Conservation (phyloP, 2,329 filamentous ascomycete genomes). For the Emericellopsis cladophorae region DNA sequence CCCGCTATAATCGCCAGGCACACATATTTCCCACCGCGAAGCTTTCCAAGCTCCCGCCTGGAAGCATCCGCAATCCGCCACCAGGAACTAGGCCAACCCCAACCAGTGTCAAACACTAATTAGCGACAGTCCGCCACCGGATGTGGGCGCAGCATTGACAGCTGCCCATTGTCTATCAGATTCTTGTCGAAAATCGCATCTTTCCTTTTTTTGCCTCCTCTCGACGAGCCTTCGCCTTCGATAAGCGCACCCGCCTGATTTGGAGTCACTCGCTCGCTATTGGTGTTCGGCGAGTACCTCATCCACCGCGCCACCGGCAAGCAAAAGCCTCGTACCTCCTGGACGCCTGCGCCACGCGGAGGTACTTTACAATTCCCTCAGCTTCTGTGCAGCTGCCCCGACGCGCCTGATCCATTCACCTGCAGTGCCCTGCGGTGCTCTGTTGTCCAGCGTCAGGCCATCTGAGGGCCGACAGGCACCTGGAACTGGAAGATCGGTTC, state of each 20-base stretch:
- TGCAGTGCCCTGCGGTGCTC: not conserved
- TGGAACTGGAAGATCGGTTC: too few relatives aligned
- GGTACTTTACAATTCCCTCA: not conserved
- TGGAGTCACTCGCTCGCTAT: not conserved
- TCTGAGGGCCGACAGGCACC: too few relatives aligned
- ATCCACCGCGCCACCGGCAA: too few relatives aligned
- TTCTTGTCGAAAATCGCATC: too few relatives aligned
- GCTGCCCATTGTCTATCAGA: too few relatives aligned
- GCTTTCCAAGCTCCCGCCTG: too few relatives aligned
- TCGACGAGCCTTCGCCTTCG: not conserved
- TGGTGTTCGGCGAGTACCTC: not conserved
- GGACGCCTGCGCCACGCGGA: not conserved
- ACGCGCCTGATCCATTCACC: not conserved
- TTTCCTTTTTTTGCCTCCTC: not conserved
- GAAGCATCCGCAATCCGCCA: not conserved
- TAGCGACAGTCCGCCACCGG: too few relatives aligned
- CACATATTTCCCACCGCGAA: not conserved
- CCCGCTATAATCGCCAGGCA: not conserved
- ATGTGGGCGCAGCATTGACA: too few relatives aligned
- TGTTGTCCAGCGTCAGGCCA: too few relatives aligned
- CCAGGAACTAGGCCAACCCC: not conserved
- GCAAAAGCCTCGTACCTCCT: not conserved
- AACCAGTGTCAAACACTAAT: too few relatives aligned
- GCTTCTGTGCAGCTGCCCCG: too few relatives aligned
- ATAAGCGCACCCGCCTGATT: not conserved